Base-by-base conservation (phyloP, 345 rosid species). In the Arabidopsis thaliana region DNA sequence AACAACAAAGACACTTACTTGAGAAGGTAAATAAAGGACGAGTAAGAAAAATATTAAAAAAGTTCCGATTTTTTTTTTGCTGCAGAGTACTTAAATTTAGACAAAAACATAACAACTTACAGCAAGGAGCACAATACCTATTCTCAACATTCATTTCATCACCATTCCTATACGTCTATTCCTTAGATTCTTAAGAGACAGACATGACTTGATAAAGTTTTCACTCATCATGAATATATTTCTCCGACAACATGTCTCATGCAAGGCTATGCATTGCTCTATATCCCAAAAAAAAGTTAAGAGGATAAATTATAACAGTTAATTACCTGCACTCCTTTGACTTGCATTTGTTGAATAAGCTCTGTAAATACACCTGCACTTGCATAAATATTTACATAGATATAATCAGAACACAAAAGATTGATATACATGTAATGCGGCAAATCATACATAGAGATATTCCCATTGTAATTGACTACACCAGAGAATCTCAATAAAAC, bases 291-390 rank as follows among this genome's bases (percentile, higher is more conserved):
- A 4, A 3, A 23, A 52, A 40, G 22, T 1, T 11, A 51, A 37
- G 22, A 14, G 32, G 1, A 76, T 28, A 44, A 3, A 52, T 13
- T 4, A 42, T 1, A 44, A 77, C 53, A 4, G 8, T 46, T 45
- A 0, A 25, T 67, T 85, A 94, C 98, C 91, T 94, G 97, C 63
- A 88, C 96, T 12, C 98, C 98, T 81, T 89, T 93, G 63, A 95
- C 99, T 85, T 88, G 97, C 93, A 95, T 92, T 79, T 95, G 99
- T 48, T 95, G 99, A 78, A 92, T 87, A 46, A 95, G 98, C 84
- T 95, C 99, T 0, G 99, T 95, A 84, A 95, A 95, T 14, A 95
- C 99, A 77, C 99, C 99, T 94, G 85, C 16, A 63, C 42, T 74
- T 42, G 56, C 51, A 78, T 25, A 62, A 33, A 53, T 36, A 59